Percentiles rank a stretch among this genome's conserved stretches.
These are phyloP conservation scores for Blastosporella zonata DNA, from an alignment of 1,284 basidiomycete species.

Conservation along the genomic window DNA sequence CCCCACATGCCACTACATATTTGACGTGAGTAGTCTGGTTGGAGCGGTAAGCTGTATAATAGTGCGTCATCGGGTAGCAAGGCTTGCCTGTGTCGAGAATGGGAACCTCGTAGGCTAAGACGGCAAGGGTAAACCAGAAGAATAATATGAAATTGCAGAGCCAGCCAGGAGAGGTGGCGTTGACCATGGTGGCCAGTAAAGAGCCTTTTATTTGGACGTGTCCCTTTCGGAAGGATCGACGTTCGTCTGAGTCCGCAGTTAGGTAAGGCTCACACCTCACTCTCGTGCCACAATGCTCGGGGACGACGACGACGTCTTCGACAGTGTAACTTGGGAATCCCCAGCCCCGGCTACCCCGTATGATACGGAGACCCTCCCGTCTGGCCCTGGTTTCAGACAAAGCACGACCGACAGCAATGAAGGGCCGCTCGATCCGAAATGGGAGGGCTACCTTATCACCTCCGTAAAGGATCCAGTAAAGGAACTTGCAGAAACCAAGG, in stretches of 20 bases:
- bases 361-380: conserved; percentile 39
- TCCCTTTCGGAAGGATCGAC: conserved; percentile 12
- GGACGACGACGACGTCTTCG: conserved; percentile 82
- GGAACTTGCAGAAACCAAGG: conserved; percentile 94
- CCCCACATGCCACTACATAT: conserved; percentile 96
- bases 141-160: conserved; percentile 33
- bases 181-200: conserved; percentile 21
- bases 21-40: conserved; percentile 74
- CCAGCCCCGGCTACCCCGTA: conserved; percentile 54
- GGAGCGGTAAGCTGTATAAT: conserved; percentile 13
- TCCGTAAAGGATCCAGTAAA: conserved; percentile 91
- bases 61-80: background rate
- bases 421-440: conserved; percentile 75
- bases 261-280: conserved; percentile 14
- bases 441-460: conserved; percentile 87
- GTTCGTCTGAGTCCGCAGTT: conserved; percentile 9
- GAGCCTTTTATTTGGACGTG: conserved; percentile 25
- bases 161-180: conserved; percentile 17
- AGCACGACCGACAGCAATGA: conserved; percentile 65
- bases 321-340: conserved; percentile 83
- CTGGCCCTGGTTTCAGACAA: conserved; percentile 75
- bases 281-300: conserved; percentile 53
- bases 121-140: conserved; percentile 30
- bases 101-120: conserved; percentile 57
- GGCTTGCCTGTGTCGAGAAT: conserved; percentile 54